Evolutionary conservation across 78 protist genomes (phyloP).

Genomic region (Dictyostelium intermedium): DNA sequence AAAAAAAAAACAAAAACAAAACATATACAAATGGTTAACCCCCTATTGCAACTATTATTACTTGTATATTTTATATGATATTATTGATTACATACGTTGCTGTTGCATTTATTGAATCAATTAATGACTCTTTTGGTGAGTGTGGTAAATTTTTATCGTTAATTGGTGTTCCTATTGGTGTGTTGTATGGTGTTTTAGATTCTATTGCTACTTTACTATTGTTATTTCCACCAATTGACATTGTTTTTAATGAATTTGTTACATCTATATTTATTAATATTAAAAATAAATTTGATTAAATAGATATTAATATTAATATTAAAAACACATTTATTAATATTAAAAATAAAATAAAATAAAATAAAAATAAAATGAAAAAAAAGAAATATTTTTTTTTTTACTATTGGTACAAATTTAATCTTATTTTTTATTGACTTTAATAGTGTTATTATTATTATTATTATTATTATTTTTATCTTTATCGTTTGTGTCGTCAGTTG

Average conservation of each 20-base stretch:
- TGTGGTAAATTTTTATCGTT: conserved; percentile 14
- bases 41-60: too few relatives aligned
- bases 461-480: background rate
- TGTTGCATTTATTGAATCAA: conserved; percentile 23
- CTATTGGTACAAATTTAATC: background rate
- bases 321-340: too few relatives aligned
- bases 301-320: too few relatives aligned
- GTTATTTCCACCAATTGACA: background rate
- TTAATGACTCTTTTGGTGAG: background rate
- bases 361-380: background rate
- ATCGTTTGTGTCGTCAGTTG: background rate
- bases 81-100: background rate
- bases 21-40: too few relatives aligned
- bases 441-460: background rate
- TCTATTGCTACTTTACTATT: background rate
- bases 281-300: background rate
- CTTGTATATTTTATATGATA: too few relatives aligned
- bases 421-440: background rate
- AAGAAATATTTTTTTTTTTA: background rate
- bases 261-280: background rate
- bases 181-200: conserved; percentile 45
- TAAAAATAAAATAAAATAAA: background rate
- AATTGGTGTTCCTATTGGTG: conserved; percentile 42
- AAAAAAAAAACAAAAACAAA: too few relatives aligned
- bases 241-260: conserved; percentile 11